A percentile compares a stretch with the other conserved stretches of the same genome.
These are phyloP conservation scores for Tranzscheliella williamsii DNA, from an alignment of 1,284 basidiomycete species.

Conservation along the genomic window DNA sequence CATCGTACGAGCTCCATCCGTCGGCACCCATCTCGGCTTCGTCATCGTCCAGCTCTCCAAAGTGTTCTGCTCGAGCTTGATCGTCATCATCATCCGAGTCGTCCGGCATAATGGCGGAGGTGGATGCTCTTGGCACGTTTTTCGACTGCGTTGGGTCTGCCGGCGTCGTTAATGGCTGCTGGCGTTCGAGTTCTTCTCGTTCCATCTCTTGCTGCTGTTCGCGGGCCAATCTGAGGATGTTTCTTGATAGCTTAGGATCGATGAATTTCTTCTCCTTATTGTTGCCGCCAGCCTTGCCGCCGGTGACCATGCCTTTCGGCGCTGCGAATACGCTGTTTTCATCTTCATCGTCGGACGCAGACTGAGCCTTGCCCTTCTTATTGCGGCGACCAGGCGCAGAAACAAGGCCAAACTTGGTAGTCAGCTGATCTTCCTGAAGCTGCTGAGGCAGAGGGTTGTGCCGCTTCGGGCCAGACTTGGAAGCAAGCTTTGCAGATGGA, in stretches of 20 bases:
- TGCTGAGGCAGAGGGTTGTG: slow-evolving; percentile 47
- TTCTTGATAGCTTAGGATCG: slow-evolving; percentile 73
- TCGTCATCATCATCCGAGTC: slow-evolving; percentile 56
- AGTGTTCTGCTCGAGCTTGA: slow-evolving; percentile 45
- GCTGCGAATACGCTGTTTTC: slow-evolving; percentile 23
- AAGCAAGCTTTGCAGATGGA: slow-evolving; percentile 28
- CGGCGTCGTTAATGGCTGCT: slow-evolving; percentile 38
- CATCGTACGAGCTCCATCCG: slow-evolving; percentile 46
- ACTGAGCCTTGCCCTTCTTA: slow-evolving; percentile 15
- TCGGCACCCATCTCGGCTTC: slow-evolving; percentile 52
- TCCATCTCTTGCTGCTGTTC: slow-evolving; percentile 85
- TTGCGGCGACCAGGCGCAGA: slow-evolving; percentile 36
- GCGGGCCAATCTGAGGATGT: slow-evolving; percentile 87
- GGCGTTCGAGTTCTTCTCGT: slow-evolving; percentile 51
- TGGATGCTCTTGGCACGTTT: slow-evolving; percentile 51
- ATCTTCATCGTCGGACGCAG: slow-evolving; percentile 21
- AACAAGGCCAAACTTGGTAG: slow-evolving; percentile 41
- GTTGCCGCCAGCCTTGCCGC: slow-evolving; percentile 40
- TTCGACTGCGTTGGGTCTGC: slow-evolving; percentile 48
- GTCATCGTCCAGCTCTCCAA: slow-evolving; percentile 47
- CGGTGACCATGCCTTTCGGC: slow-evolving; percentile 40
- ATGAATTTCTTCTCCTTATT: slow-evolving; percentile 47
- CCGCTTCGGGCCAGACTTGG: slow-evolving; percentile 19
- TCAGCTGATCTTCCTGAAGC: slow-evolving; percentile 41
- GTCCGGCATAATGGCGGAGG: slow-evolving; percentile 63